phyloP scores from a whole-genome alignment of 2,329 filamentous ascomycete genomes.

The Fusarium luffae region DNA sequence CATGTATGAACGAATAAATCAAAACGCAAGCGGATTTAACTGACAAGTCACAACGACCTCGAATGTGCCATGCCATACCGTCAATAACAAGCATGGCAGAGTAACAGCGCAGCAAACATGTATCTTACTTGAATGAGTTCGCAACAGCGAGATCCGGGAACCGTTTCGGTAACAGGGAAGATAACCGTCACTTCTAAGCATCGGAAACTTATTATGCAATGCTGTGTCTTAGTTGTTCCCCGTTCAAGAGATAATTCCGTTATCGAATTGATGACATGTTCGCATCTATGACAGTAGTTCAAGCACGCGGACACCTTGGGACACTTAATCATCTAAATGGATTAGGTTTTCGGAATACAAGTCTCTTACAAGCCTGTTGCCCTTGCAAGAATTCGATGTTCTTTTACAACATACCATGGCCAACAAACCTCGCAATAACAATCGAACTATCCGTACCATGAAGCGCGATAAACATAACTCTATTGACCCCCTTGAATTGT shows the following conservation, averaged over 20 bases:
- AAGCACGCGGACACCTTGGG: neutral
- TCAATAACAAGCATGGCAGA: constrained; percentile 37
- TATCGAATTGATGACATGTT: neutral
- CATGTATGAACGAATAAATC: constrained; percentile 27
- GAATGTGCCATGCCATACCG: constrained; percentile 35
- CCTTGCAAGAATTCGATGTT: neutral
- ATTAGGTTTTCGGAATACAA: neutral
- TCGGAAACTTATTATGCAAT: neutral
- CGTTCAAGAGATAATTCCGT: neutral
- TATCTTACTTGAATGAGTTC: constrained; percentile 22
- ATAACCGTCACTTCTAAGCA: neutral
- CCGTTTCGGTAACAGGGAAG: neutral
- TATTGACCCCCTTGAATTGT: constrained; percentile 17
- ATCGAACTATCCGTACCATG: neutral
- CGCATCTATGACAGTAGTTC: neutral
- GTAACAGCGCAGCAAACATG: constrained; percentile 38
- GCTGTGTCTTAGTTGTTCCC: neutral
- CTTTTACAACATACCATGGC: neutral
- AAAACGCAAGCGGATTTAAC: constrained; percentile 30
- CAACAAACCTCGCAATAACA: neutral
- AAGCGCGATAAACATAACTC: neutral
- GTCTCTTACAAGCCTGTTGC: neutral
- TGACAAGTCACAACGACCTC: constrained; percentile 7
- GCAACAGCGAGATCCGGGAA: neutral
- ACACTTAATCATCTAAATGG: neutral